Base-by-base conservation (phyloP, 2,329 filamentous ascomycete genomes). In the Hyphodiscus sp. region DNA sequence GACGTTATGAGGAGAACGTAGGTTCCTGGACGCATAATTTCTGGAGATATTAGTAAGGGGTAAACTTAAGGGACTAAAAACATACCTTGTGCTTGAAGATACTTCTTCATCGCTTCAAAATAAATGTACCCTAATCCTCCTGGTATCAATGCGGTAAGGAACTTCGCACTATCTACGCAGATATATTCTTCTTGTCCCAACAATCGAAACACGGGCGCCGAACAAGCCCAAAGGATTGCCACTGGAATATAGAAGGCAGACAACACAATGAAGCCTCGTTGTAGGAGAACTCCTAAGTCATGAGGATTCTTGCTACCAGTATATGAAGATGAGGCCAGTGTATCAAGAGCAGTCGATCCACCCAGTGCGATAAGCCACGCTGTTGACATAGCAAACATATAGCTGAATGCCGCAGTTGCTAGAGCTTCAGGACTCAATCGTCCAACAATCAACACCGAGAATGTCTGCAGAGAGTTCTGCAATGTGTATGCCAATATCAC, bases 381-480 rank as follows among this genome's bases (percentile, higher is more conserved):
- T 0, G 89, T 90, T 20, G 87, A 84, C 87, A 92, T 91, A 51
- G 90, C 90, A 62, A 95, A 95, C 90, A 95, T 95, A 74, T 94
- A 92, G 1, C 87, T 88, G 65, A 95, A 95, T 0, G 90, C 89
- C 1, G 89, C 86, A 0, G 86, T 88, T 0, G 90, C 88, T 7
- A 95, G 73, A 1, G 89, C 83, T 68, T 94, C 86, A 1, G 90
- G 85, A 0, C 87, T 91, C 0, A 90, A 73, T 2, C 88, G 83
- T 10, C 90, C 90, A 2, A 89, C 89, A 41, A 95, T 84, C 45
- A 95, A 73, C 4, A 95, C 87, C 0, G 89, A 94, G 1, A 87
- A 68, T 0, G 90, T 95, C 67, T 95, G 90, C 0, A 95, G 74
- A 5, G 86, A 91, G 68, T 92, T 95, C 57, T 95, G 90, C 5